A percentile compares a stretch with the other conserved stretches of the same genome.
These are phyloP conservation scores for Xylaria sp. DNA, from an alignment of 2,329 filamentous ascomycete genomes.

Conservation along the genomic window DNA sequence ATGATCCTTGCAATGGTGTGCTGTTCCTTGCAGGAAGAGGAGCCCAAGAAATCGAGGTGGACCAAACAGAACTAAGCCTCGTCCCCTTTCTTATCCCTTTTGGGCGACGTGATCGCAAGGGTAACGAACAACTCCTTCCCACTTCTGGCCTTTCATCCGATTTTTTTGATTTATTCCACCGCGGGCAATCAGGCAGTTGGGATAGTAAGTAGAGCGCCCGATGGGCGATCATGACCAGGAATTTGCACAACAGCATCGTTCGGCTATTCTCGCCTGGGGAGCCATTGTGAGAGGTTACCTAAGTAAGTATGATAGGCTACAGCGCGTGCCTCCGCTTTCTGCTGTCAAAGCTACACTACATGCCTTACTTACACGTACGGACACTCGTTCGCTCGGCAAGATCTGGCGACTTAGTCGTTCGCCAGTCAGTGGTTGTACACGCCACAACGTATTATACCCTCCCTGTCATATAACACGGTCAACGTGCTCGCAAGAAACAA, in stretches of 20 bases:
- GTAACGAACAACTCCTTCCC: neutral
- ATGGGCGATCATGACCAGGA: conserved; percentile 17
- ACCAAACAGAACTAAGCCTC: conserved; percentile 8
- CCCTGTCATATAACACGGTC: neutral
- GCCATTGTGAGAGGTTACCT: neutral
- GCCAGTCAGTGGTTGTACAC: too few relatives aligned
- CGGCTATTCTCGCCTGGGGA: conserved; percentile 22
- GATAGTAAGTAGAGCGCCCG: neutral
- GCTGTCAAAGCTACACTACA: conserved; percentile 8
- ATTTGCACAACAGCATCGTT: neutral
- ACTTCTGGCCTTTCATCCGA: neutral
- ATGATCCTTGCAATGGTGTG: conserved; percentile 21
- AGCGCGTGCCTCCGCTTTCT: conserved; percentile 9
- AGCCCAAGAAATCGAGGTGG: conserved; percentile 12
- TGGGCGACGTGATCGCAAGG: conserved; percentile 6
- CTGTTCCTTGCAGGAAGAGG: conserved; percentile 24
- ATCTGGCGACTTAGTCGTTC: neutral
- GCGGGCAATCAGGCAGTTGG: conserved; percentile 17
- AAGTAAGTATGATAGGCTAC: conserved; percentile 14
- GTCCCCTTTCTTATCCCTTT: conserved; percentile 25
- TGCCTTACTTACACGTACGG: neutral
- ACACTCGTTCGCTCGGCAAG: conserved; percentile 4
- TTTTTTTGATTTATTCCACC: too few relatives aligned
- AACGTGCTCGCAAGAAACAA: neutral
- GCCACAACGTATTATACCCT: conserved; percentile 2